These are phyloP conservation scores for Penicillium sp. DNA, from an alignment of 2,329 filamentous ascomycete genomes.

Conservation along the genomic window DNA sequence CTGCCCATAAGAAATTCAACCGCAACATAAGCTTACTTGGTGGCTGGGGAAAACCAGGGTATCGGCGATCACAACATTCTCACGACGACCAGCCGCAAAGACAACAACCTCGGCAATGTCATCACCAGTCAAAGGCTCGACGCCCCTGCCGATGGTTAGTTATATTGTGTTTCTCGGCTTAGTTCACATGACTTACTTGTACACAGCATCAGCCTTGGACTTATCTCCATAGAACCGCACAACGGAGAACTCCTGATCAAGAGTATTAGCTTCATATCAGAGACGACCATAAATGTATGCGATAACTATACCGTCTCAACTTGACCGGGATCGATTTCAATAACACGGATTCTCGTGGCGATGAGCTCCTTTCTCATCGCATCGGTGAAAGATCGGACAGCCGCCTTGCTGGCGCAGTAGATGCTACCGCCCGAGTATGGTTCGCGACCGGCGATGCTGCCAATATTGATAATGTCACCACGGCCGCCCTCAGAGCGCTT, in stretches of 20 bases:
- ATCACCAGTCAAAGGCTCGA: slow-evolving; percentile 79
- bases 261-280: background rate
- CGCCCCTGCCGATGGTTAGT: slow-evolving; percentile 53
- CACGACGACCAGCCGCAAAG: slow-evolving; percentile 75
- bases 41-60: slow-evolving; percentile 84
- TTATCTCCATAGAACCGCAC: slow-evolving; percentile 88
- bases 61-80: slow-evolving; percentile 90
- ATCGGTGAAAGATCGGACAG: slow-evolving; percentile 80
- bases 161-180: background rate
- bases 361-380: slow-evolving; percentile 79
- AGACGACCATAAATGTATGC: background rate
- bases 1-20: background rate
- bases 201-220: slow-evolving; percentile 83
- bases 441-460: slow-evolving; percentile 85
- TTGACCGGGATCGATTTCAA: slow-evolving; percentile 87
- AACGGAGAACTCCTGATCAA: slow-evolving; percentile 71
- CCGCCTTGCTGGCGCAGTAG: slow-evolving; percentile 91
- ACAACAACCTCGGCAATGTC: slow-evolving; percentile 91
- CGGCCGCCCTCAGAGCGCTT: slow-evolving; percentile 64
- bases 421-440: slow-evolving; percentile 82
- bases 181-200: slow-evolving; percentile 58
- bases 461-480: slow-evolving; percentile 95
- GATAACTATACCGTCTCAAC: slow-evolving; percentile 69
- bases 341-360: slow-evolving; percentile 73
- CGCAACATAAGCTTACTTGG: slow-evolving; percentile 60